Evolutionary conservation across 768 basidiomycete species (phyloP).

Genomic region (Collybia mongolica): DNA sequence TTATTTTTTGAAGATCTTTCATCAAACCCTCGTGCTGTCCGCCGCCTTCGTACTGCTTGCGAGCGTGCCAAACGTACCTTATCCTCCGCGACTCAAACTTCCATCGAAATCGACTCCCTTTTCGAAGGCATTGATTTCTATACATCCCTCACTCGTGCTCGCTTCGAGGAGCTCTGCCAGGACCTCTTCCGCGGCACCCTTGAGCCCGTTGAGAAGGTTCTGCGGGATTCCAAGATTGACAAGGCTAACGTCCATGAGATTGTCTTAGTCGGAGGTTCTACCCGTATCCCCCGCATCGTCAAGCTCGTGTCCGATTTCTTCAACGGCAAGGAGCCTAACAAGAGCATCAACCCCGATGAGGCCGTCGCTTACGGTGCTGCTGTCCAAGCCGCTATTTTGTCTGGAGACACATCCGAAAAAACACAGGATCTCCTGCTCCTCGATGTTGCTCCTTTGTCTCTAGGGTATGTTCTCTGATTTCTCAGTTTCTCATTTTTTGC

Average conservation of each 20-base stretch:
- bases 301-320: slow-evolving; percentile 99
- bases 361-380: slow-evolving; percentile 99
- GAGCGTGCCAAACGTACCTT: slow-evolving; percentile 99
- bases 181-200: slow-evolving; percentile 93
- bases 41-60: slow-evolving; percentile 96
- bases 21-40: slow-evolving; percentile 90
- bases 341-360: slow-evolving; percentile 99
- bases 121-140: slow-evolving; percentile 99
- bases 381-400: slow-evolving; percentile 96
- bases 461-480: slow-evolving; percentile 39
- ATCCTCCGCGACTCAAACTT: slow-evolving; percentile 93
- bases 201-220: slow-evolving; percentile 96
- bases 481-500: slow-evolving; percentile 26
- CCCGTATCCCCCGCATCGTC: slow-evolving; percentile 96
- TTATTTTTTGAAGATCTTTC: slow-evolving; percentile 63
- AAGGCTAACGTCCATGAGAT: slow-evolving; percentile 95
- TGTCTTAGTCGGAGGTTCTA: slow-evolving; percentile 96
- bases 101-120: slow-evolving; percentile 97
- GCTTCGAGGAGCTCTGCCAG: slow-evolving; percentile 95
- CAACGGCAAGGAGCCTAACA: slow-evolving; percentile 98
- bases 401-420: slow-evolving; percentile 97
- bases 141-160: slow-evolving; percentile 96
- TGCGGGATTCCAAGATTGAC: slow-evolving; percentile 98
- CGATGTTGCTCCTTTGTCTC: slow-evolving; percentile 87
- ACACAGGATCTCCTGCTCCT: slow-evolving; percentile 95